phyloP scores from a whole-genome alignment of 169 alveolate species.

The Haemoproteus tartakovskyi region DNA sequence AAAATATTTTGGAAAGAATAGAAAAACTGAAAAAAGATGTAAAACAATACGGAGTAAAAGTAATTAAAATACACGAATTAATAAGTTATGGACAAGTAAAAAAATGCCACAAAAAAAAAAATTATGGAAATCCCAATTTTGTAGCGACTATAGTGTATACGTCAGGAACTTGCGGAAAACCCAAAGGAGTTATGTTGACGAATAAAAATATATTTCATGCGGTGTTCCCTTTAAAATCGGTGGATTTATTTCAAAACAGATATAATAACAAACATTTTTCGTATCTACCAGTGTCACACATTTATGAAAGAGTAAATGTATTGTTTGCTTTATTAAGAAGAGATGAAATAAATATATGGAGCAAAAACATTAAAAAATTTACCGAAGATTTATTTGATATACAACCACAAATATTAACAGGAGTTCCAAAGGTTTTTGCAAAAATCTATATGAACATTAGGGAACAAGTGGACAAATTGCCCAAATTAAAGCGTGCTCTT shows the following conservation, averaged over 20 bases:
- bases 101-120: no score
- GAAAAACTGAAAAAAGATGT: not conserved
- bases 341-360: constrained; percentile 18
- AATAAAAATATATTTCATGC: constrained; percentile 66
- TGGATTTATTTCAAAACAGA: not conserved
- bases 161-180: constrained; percentile 97
- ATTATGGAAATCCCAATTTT: constrained; percentile 68
- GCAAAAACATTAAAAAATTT: constrained; percentile 9
- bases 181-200: constrained; percentile 96
- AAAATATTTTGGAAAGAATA: no score
- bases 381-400: not conserved
- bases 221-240: not conserved
- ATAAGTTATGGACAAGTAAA: no score
- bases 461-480: constrained; percentile 4
- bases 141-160: constrained; percentile 92
- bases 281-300: constrained; percentile 94
- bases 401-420: constrained; percentile 4
- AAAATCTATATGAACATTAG: constrained; percentile 5
- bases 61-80: not conserved
- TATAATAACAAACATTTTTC: constrained; percentile 75
- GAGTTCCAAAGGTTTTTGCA: constrained; percentile 47
- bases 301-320: constrained; percentile 88
- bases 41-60: not conserved
- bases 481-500: constrained; percentile 7
- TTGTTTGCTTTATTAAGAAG: constrained; percentile 13